Percentiles rank a stretch among this genome's conserved stretches.
Evolutionary conservation across 2,329 filamentous ascomycete species (phyloP).

Genomic region (Trichoderma guizhouense): DNA sequence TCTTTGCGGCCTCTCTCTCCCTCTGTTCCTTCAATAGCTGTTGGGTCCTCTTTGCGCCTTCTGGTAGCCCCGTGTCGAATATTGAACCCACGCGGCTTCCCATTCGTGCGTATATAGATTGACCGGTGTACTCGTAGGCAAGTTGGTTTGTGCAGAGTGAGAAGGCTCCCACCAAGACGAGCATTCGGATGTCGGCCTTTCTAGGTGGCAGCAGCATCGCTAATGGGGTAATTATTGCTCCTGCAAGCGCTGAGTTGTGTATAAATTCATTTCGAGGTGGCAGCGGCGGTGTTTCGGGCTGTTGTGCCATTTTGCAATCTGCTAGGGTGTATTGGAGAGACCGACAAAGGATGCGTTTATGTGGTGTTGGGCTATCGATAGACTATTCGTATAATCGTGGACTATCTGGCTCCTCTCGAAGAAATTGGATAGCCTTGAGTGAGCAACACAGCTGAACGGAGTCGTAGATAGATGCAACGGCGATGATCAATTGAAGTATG

Average conservation of each 20-base stretch:
- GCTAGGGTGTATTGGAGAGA: not conserved
- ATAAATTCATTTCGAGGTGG: constrained; percentile 37
- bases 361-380: not conserved
- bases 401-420: not conserved
- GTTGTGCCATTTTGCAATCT: constrained; percentile 28
- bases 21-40: constrained; percentile 46
- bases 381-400: not conserved
- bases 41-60: constrained; percentile 49
- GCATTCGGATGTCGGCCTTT: constrained; percentile 48
- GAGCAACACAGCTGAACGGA: not conserved
- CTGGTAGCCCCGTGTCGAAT: constrained; percentile 53
- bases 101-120: constrained; percentile 49
- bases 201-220: constrained; percentile 52
- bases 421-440: not conserved
- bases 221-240: constrained; percentile 46
- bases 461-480: not conserved
- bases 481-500: not conserved
- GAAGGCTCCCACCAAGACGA: constrained; percentile 48
- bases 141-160: constrained; percentile 55
- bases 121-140: constrained; percentile 54
- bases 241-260: constrained; percentile 48
- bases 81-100: constrained; percentile 42
- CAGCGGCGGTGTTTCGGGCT: constrained; percentile 27
- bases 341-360: not conserved
- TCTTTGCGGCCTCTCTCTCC: constrained; percentile 34